Evolutionary conservation across 768 basidiomycete genomes (phyloP), one percentile per base, ranked within the genome.

Genomic region (Dictyophora rubrovolvata): DNA sequence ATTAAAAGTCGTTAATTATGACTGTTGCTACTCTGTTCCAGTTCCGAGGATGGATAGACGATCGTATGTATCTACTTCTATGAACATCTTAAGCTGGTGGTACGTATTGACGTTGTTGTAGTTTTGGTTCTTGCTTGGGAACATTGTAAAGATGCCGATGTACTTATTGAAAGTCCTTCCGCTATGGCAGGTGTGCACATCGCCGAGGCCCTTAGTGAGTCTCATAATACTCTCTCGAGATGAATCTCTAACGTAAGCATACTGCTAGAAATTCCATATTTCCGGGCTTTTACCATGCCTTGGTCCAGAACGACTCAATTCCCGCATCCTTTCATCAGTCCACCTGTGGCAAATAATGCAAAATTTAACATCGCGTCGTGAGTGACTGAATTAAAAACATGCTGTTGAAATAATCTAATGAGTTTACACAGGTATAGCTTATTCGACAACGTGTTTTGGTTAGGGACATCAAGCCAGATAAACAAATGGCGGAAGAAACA

Each of bases 171-270:
- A 66, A 80, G 78, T 48, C 84, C 85, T 0, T 84, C 82, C 2
- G 80, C 83, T 1, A 84, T 86, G 82, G 79, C 82, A 4, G 85
- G 85, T 47, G 79, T 86, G 2, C 85, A 87, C 66, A 85, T 87
- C 60, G 82, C 85, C 10, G 85, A 87, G 68, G 82, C 80, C 3
- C 70, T 85, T 16, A 72, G 81, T 79, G 57, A 56, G 75, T 74
- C 28, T 18, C n/a, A 16, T 52, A 37, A n/a, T 35, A 7, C 47
- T 22, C 20, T 20, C 28, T 1, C 6, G 36, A 12, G 33, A 10
- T 46, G n/a, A 12, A 18, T 33, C 49, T 18, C 11, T 2, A 23
- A 28, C 2, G 52, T n/a, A 21, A 35, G 14, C 48, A 36, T 12
- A 21, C 59, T 14, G 56, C 17, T 59, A 76, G 75, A 75, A 48